Evolutionary conservation across 1,139 yeast species (phyloP).

Genomic region (Nakaseomyces glabratus): DNA sequence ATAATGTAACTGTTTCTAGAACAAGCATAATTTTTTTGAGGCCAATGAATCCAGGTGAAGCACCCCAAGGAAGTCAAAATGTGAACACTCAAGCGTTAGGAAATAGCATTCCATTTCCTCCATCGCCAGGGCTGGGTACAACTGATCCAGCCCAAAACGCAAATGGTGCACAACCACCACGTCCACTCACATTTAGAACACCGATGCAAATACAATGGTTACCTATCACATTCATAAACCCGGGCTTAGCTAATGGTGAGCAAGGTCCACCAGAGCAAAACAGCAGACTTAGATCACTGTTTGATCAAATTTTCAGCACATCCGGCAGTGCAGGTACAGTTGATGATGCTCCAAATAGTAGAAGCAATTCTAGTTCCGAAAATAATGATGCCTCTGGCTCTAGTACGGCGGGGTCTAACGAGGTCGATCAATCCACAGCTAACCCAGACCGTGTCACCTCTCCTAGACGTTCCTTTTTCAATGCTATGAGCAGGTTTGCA

Average conservation of each 20-base stretch:
- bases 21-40: conserved; percentile 14
- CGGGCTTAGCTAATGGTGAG: not conserved
- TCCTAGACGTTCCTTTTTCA: conserved; percentile 3
- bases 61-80: conserved; percentile 3
- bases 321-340: conserved; percentile 6
- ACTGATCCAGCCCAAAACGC: no score
- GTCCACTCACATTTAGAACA: not conserved
- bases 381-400: not conserved
- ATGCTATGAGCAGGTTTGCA: conserved; percentile 6
- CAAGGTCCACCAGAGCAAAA: conserved; percentile 10
- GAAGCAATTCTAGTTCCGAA: no score
- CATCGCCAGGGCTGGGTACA: no score
- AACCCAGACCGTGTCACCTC: not conserved
- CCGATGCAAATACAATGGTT: conserved; percentile 7
- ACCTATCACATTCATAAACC: conserved; percentile 3
- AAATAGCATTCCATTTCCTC: not conserved
- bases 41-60: conserved; percentile 9
- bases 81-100: conserved; percentile 1
- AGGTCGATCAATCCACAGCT: no score
- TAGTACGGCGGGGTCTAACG: no score
- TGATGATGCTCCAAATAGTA: not conserved
- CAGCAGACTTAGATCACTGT: conserved; percentile 14
- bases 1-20: conserved; percentile 12
- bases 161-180: not conserved
- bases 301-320: conserved; percentile 16